Conservation (phyloP, 1,284 basidiomycete species). For the Meira miltonrushii region DNA sequence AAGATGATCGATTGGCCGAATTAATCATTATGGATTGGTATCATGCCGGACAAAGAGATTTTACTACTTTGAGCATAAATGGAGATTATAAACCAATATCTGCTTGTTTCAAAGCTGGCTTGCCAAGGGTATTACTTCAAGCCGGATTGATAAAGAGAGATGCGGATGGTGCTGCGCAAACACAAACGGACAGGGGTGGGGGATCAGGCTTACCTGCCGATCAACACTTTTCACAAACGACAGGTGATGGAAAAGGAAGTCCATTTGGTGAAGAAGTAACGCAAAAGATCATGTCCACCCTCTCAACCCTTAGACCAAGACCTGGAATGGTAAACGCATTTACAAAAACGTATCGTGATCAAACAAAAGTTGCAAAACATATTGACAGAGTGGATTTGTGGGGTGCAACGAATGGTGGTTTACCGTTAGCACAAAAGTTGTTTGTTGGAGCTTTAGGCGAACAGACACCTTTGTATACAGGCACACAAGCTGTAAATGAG, state of each 20-base stretch:
- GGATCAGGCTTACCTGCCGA: too few species aligned
- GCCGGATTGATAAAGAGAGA: constrained; percentile 18
- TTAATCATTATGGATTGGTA: constrained; percentile 45
- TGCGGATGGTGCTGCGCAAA: background rate
- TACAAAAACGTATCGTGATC: constrained; percentile 24
- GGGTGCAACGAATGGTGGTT: constrained; percentile 40
- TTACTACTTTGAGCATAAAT: constrained; percentile 31
- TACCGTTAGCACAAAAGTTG: constrained; percentile 24
- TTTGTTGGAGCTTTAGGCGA: constrained; percentile 25
- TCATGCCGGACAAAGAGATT: constrained; percentile 39
- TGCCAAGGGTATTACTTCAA: constrained; percentile 35
- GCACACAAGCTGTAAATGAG: background rate
- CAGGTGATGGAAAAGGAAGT: constrained; percentile 13
- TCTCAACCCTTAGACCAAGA: constrained; percentile 27
- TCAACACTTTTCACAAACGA: too few species aligned
- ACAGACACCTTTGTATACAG: constrained; percentile 8
- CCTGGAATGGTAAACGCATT: constrained; percentile 41
- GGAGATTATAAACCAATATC: constrained; percentile 34
- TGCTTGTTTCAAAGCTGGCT: constrained; percentile 31
- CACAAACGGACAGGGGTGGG: too few species aligned
- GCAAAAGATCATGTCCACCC: constrained; percentile 31
- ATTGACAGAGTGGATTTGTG: constrained; percentile 15
- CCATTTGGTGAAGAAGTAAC: constrained; percentile 21
- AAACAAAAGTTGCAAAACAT: constrained; percentile 1
- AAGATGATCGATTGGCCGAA: constrained; percentile 25